Evolutionary conservation across 768 basidiomycete species (phyloP).

Genomic region (Royoungia palumana): DNA sequence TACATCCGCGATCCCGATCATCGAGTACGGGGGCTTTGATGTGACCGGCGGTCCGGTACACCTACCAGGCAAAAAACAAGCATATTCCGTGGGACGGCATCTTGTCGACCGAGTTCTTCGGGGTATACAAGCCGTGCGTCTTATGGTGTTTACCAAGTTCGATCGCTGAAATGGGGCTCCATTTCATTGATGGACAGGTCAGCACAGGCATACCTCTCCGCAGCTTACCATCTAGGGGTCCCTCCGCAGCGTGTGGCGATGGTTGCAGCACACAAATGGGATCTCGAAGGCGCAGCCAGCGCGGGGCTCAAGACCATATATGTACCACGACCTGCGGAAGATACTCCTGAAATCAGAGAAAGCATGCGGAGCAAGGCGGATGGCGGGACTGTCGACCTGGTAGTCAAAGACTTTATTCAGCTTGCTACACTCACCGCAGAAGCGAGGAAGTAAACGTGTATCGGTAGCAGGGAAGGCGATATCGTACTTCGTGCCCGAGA

Average conservation of each 20-base stretch:
- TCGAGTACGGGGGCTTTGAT: too few relatives aligned
- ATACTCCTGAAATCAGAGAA: slow-evolving; percentile 23
- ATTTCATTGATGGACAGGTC: slow-evolving; percentile 28
- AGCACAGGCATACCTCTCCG: slow-evolving; percentile 46
- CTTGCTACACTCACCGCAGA: slow-evolving; percentile 33
- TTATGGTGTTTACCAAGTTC: too few relatives aligned
- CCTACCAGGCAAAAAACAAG: slow-evolving; percentile 56
- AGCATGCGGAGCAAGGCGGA: slow-evolving; percentile 44
- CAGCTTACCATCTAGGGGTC: slow-evolving; percentile 43
- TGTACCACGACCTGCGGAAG: slow-evolving; percentile 49
- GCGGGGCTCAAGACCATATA: slow-evolving; percentile 60
- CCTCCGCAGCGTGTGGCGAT: slow-evolving; percentile 51
- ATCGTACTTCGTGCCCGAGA: too few relatives aligned
- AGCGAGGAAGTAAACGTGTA: slow-evolving; percentile 8
- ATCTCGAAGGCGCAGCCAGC: slow-evolving; percentile 50
- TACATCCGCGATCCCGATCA: too few relatives aligned
- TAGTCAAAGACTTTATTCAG: slow-evolving; percentile 51
- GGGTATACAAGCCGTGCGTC: slow-evolving; percentile 62
- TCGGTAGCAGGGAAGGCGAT: too few relatives aligned
- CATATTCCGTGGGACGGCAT: slow-evolving; percentile 62
- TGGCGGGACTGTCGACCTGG: slow-evolving; percentile 57
- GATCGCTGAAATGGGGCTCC: background rate
- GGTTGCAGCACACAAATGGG: slow-evolving; percentile 62
- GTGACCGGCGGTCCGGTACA: too few relatives aligned
- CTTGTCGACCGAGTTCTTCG: slow-evolving; percentile 58